These are phyloP conservation scores for Penicillium sp. DNA, from an alignment of 2,329 filamentous ascomycete genomes.

Conservation along the genomic window DNA sequence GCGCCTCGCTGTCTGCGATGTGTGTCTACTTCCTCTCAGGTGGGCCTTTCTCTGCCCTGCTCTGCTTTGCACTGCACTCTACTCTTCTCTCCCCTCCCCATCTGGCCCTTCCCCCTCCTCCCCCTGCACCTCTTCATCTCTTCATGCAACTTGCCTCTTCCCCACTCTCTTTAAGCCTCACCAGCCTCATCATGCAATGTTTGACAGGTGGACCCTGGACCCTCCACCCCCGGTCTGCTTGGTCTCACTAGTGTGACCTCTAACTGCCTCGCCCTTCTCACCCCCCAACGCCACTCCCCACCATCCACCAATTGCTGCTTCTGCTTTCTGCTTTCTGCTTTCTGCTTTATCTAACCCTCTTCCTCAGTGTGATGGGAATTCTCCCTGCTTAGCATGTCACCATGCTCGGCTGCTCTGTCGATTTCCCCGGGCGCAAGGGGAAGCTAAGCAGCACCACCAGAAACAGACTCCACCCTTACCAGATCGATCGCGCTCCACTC, in stretches of 20 bases:
- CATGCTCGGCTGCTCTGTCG: conserved; percentile 33
- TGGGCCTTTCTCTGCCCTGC: conserved; percentile 3
- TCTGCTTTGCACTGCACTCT: not conserved
- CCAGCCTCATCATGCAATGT: too few relatives aligned
- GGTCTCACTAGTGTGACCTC: too few relatives aligned
- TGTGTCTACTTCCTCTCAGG: conserved; percentile 28
- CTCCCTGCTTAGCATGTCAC: conserved; percentile 37
- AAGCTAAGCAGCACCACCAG: not conserved
- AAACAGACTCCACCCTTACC: conserved; percentile 7
- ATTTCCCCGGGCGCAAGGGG: conserved; percentile 11
- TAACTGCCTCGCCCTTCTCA: too few relatives aligned
- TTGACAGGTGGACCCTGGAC: not conserved
- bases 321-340: not conserved
- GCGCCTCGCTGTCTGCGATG: conserved; percentile 39
- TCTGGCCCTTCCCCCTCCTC: conserved; percentile 7
- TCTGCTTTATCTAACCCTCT: conserved; percentile 1
- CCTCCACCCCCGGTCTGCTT: too few relatives aligned
- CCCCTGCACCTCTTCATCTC: not conserved
- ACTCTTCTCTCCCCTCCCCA: not conserved
- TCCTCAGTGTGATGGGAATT: conserved; percentile 34
- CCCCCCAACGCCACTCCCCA: not conserved
- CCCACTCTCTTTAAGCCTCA: too few relatives aligned
- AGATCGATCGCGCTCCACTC: conserved; percentile 10
- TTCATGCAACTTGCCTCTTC: too few relatives aligned
- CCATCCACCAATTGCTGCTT: not conserved